Conservation (phyloP, 345 rosid genomes). For the Eucalyptus curtisii region DNA sequence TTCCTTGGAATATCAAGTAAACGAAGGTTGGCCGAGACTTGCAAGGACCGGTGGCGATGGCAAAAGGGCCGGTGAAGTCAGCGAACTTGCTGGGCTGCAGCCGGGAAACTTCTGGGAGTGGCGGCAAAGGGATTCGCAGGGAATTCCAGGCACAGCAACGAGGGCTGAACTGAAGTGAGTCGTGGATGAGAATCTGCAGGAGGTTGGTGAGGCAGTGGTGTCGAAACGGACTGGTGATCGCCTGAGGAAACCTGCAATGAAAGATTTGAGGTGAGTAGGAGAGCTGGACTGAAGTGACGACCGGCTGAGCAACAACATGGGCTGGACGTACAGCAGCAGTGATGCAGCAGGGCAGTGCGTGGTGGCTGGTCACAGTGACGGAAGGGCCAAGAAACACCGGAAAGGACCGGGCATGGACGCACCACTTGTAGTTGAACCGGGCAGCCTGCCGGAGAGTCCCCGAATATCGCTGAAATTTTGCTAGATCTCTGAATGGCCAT, state of each 20-base stretch:
- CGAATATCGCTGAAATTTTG: background rate
- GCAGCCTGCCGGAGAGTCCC: background rate
- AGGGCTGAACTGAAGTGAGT: background rate
- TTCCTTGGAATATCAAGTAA: background rate
- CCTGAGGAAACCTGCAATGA: background rate
- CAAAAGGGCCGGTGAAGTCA: background rate
- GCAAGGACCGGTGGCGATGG: background rate
- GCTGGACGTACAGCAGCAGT: background rate
- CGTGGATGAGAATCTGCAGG: rapidly evolving
- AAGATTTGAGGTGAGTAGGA: background rate
- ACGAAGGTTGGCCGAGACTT: background rate
- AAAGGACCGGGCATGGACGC: background rate
- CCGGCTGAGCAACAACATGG: background rate
- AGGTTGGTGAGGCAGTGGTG: rapidly evolving
- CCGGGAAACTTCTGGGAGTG: background rate
- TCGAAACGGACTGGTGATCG: background rate
- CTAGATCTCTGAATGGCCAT: background rate
- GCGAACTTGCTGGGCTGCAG: background rate
- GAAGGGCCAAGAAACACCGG: background rate
- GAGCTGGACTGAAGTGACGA: background rate
- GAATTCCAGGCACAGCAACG: background rate
- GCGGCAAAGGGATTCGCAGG: background rate
- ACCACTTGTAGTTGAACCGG: background rate
- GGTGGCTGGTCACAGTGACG: background rate
- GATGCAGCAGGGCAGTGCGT: background rate